A percentile compares a stretch with the other conserved stretches of the same genome.
Conservation (phyloP, 208 protist genomes). For the Crithidia acanthocephali region DNA sequence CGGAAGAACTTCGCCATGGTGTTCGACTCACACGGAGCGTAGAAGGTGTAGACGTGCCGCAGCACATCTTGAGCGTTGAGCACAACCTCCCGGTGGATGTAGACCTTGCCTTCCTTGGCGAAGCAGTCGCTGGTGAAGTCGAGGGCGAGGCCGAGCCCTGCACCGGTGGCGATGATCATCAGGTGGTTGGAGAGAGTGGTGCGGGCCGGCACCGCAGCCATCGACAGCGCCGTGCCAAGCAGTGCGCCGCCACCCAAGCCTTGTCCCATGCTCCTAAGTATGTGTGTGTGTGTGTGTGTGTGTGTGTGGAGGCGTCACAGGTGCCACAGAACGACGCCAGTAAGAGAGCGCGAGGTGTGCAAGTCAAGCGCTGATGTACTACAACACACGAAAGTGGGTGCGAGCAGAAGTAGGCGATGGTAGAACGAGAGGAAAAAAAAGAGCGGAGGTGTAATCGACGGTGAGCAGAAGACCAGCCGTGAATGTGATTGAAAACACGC, state of each 20-base stretch:
- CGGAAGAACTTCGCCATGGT: slow-evolving; percentile 59
- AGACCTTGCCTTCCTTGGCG: slow-evolving; percentile 78
- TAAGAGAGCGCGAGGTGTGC: not conserved
- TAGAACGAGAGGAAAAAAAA: too few species aligned
- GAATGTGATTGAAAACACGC: too few species aligned
- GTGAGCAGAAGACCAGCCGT: too few species aligned
- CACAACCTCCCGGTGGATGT: slow-evolving; percentile 89
- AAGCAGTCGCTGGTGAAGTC: slow-evolving; percentile 88
- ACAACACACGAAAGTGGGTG: too few species aligned
- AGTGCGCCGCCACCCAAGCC: slow-evolving; percentile 74
- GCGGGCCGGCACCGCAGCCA: slow-evolving; percentile 58
- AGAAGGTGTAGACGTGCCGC: slow-evolving; percentile 91
- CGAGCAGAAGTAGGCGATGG: too few species aligned
- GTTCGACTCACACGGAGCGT: slow-evolving; percentile 79
- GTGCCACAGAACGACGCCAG: slow-evolving; percentile 6
- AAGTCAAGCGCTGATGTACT: slow-evolving; percentile 1
- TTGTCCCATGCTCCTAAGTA: slow-evolving; percentile 71
- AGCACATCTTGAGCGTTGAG: slow-evolving; percentile 80
- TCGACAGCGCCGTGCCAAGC: slow-evolving; percentile 57
- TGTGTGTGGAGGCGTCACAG: not conserved
- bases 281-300: not conserved
- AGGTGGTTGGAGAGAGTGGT: slow-evolving; percentile 67
- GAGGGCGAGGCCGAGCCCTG: slow-evolving; percentile 64
- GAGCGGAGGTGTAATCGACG: too few species aligned
- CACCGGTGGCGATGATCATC: slow-evolving; percentile 53